Evolutionary conservation across 495 filamentous ascomycete genomes (phyloP).

Genomic region (Hyaloscypha hepaticicola): DNA sequence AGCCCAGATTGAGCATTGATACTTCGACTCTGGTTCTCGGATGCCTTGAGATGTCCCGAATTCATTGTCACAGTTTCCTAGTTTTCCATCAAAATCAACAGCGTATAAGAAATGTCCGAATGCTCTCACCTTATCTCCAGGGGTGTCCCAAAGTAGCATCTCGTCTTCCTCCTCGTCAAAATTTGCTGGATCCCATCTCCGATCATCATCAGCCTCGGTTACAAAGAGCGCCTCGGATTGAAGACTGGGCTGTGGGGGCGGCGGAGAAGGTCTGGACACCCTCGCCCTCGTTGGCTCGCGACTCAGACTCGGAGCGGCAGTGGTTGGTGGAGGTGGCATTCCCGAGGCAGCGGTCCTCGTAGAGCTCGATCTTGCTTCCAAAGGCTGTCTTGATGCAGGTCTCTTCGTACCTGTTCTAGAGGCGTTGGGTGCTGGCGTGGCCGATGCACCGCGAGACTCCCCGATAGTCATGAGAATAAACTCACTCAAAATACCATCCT

Average conservation of each 20-base stretch:
- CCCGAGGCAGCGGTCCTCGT: slow-evolving; percentile 19
- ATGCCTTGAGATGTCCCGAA: slow-evolving; percentile 36
- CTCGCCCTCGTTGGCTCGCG: slow-evolving; percentile 15
- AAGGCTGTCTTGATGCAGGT: slow-evolving; percentile 28
- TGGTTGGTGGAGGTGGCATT: slow-evolving; percentile 30
- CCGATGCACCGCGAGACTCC: slow-evolving; percentile 49
- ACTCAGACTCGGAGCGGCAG: slow-evolving; percentile 13
- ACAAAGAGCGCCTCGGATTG: slow-evolving; percentile 77
- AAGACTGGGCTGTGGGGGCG: slow-evolving; percentile 59
- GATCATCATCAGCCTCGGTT: slow-evolving; percentile 68
- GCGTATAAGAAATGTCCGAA: background rate
- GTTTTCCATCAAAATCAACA: background rate
- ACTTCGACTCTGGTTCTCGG: slow-evolving; percentile 26
- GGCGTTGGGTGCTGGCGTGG: slow-evolving; percentile 39
- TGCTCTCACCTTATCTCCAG: slow-evolving; percentile 49
- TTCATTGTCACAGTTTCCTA: slow-evolving; percentile 36
- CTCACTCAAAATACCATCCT: slow-evolving; percentile 73
- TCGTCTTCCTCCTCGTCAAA: slow-evolving; percentile 64
- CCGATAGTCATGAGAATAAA: slow-evolving; percentile 95
- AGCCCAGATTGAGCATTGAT: slow-evolving; percentile 28
- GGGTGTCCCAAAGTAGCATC: slow-evolving; percentile 79
- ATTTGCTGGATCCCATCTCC: slow-evolving; percentile 78
- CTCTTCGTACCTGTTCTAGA: slow-evolving; percentile 23
- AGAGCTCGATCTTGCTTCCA: slow-evolving; percentile 28
- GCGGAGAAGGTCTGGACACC: slow-evolving; percentile 39